Base-by-base conservation (phyloP, 495 filamentous ascomycete genomes). In the Antarctomyces pellizariae region DNA sequence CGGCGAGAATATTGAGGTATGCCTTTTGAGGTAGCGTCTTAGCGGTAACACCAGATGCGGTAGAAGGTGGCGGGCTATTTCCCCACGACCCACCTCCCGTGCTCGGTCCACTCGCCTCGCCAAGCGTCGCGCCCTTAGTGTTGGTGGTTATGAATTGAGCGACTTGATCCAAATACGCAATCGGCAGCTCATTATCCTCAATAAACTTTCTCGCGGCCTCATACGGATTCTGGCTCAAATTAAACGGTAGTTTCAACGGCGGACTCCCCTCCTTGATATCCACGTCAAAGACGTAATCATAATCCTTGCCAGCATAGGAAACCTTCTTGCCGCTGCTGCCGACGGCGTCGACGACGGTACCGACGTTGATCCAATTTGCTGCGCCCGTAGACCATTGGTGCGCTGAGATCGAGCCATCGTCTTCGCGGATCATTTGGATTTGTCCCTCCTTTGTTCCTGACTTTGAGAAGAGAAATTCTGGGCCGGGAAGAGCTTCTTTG, bases 231-330 rank as follows among this genome's bases (percentile, higher is more conserved):
- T 93, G 73, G 3, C 73, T 75, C 20, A 75, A 57, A 43, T 99
- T 93, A 44, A 77, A 95, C 1, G 89, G 84, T 16, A 99, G 57
- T 42, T 95, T 95, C 17, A 95, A 59, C 2, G 86, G 67, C 16
- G 89, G 89, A 36, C 84, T 79, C 19, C 86, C 89, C 34, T 95
- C 89, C 42, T 92, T 75, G 31, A 95, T 84, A 39, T 93, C 89
- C 14, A 99, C 86, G 42, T 95, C 84, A 36, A 95, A 99, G 25
- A 99, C 89, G 45, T 77, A 93, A 39, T 99, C 89, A 44, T 89
- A 99, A 30, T 91, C 77, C 44, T 83, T 67, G 13, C 89, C 89
- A 2, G 71, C 46, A 42, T 83, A 75, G 22, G 28, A 22, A 7
- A 59, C 68, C 44, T 75, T 77, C 24, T 59, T 59, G 2, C 75